Conservation (phyloP, 306 rosid genomes). For the Acacia melanoxylon region DNA sequence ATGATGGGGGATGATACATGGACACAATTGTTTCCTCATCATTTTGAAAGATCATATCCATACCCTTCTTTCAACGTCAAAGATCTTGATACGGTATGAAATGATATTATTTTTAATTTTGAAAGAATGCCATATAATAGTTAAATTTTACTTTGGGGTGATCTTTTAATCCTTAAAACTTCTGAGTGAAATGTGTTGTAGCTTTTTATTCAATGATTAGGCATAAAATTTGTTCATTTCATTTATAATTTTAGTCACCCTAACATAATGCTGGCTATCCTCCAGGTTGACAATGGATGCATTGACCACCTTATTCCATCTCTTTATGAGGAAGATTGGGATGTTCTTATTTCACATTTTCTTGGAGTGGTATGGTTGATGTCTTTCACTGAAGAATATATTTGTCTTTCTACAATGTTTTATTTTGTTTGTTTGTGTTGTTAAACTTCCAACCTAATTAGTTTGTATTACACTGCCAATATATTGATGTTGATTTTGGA, state of each 20-base stretch:
- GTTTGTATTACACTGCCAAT: background rate
- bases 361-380: constrained; percentile 86
- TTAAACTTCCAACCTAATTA: background rate
- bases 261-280: constrained; percentile 23
- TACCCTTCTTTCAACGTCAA: constrained; percentile 95
- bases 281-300: constrained; percentile 96
- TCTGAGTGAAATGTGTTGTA: constrained; percentile 8
- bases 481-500: background rate
- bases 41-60: constrained; percentile 76
- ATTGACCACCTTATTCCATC: constrained; percentile 83
- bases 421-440: background rate
- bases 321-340: constrained; percentile 86
- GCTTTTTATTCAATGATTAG: constrained; percentile 2
- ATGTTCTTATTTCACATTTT: constrained; percentile 95
- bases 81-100: constrained; percentile 89
- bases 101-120: background rate
- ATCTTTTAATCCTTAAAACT: constrained; percentile 25
- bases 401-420: background rate
- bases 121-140: constrained; percentile 23
- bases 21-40: constrained; percentile 89
- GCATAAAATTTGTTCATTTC: background rate
- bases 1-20: constrained; percentile 99
- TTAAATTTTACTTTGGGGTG: constrained; percentile 12
- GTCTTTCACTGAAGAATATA: background rate
- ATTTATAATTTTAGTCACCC: constrained; percentile 23